Base-by-base conservation (phyloP, 176 grass and related monocot species). In the Oryza brachyantha region DNA sequence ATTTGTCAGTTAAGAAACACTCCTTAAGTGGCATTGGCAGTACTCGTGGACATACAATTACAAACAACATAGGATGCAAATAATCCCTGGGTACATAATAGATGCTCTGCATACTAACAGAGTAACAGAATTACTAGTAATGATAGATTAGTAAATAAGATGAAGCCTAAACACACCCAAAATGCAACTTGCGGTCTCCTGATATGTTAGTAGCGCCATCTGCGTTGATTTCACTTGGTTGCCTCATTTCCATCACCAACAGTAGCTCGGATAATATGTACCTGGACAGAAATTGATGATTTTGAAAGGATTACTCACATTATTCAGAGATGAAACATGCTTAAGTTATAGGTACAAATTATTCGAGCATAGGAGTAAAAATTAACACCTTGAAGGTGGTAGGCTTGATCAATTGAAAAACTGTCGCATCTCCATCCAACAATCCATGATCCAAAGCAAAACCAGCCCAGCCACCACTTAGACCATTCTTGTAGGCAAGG, bases 381-480 rank as follows among this genome's bases (percentile, higher is more conserved):
- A 65, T 54, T 55, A 13, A 72, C 41, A 92, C 86, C 86, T 92
- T 94, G 43, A 94, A 87, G 26, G 80, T 83, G 7, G 89, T 87
- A 67, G 92, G 73, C 57, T 94, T 89, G 64, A 94, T 89, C 72
- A 94, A 74, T 5, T 94, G 81, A 66, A 94, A 94, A 61, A 94
- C 89, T 39, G 77, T 67, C 14, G 89, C 77, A 75, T 94, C 86
- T 43, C 92, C 92, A 82, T 92, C 89, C 31, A 64, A 79, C 42
- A 94, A 61, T 41, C 83, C 87, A 86, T 94, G 92, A 75, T 70
- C 55, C 70, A 94, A 65, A 37, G 92, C 89, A 79, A 94, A 94
- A 66, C 86, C 92, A 52, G 79, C 86, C 92, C 89, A 94, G 21
- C 92, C 89, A 54, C 92, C 89, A 48, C 92, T 92, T 37, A 94